phyloP scores from a whole-genome alignment of 2,329 filamentous ascomycete genomes.

The Sporothrix dimorphospora region DNA sequence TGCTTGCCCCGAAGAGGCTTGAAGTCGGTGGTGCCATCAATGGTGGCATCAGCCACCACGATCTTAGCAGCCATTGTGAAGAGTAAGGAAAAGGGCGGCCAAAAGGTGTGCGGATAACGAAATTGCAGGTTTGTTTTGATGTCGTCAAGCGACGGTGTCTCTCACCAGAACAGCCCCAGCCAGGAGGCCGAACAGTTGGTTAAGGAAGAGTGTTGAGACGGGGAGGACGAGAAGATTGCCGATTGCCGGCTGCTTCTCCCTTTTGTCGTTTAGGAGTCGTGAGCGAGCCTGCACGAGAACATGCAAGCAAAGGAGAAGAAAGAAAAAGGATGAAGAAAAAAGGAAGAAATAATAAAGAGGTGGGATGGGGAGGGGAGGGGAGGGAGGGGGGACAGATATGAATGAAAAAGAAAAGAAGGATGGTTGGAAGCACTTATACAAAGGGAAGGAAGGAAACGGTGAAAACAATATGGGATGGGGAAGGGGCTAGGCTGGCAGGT shows the following conservation, averaged over 20 bases:
- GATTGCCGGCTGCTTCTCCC: constrained; percentile 18
- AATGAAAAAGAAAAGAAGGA: constrained; percentile 19
- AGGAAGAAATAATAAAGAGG: background rate
- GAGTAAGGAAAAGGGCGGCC: background rate
- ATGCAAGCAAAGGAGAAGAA: constrained; percentile 4
- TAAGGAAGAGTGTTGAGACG: background rate
- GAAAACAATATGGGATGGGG: constrained; percentile 29
- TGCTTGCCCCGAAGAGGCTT: constrained; percentile 53
- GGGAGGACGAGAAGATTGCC: background rate
- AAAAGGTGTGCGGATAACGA: background rate
- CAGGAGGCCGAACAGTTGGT: background rate
- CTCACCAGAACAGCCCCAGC: constrained; percentile 26
- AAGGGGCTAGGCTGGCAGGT: constrained; percentile 20
- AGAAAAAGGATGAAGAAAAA: background rate
- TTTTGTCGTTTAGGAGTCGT: constrained; percentile 17
- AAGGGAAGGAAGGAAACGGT: constrained; percentile 6
- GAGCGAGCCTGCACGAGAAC: constrained; percentile 10
- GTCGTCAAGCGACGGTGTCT: background rate
- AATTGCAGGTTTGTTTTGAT: constrained; percentile 7
- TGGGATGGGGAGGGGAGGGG: background rate
- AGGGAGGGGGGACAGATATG: background rate
- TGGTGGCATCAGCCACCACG: constrained; percentile 48
- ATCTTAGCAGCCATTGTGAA: constrained; percentile 41
- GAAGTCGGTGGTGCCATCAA: constrained; percentile 61
- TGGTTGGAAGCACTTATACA: constrained; percentile 23